These are phyloP conservation scores for Coemansia sp. DNA, from an alignment of 192 early-diverging fungal genomes.

Conservation along the genomic window DNA sequence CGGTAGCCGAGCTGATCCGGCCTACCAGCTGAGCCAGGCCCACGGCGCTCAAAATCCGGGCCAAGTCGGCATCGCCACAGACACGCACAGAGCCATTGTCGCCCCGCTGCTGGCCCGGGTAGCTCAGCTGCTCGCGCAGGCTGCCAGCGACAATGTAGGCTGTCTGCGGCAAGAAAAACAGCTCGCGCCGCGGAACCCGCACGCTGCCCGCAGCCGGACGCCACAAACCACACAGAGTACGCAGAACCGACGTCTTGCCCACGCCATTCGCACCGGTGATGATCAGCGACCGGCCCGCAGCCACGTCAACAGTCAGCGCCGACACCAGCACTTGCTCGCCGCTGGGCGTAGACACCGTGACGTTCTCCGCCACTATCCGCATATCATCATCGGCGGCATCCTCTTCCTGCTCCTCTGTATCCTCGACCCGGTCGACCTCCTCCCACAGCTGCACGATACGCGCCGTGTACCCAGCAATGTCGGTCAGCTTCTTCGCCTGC, in stretches of 20 bases:
- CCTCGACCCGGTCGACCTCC: slow-evolving; percentile 56
- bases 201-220: slow-evolving; percentile 58
- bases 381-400: not conserved
- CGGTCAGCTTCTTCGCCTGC: slow-evolving; percentile 68
- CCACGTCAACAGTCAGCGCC: slow-evolving; percentile 57
- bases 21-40: slow-evolving; percentile 28
- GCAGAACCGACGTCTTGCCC: slow-evolving; percentile 84
- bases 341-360: slow-evolving; percentile 37
- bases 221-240: slow-evolving; percentile 81
- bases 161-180: slow-evolving; percentile 73
- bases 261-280: slow-evolving; percentile 79
- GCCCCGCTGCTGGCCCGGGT: slow-evolving; percentile 53
- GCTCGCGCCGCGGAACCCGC: slow-evolving; percentile 19
- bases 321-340: slow-evolving; percentile 29
- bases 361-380: slow-evolving; percentile 12
- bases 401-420: not conserved
- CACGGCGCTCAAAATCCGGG: slow-evolving; percentile 18
- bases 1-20: slow-evolving; percentile 15
- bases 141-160: slow-evolving; percentile 67
- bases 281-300: slow-evolving; percentile 61
- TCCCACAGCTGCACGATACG: slow-evolving; percentile 85
- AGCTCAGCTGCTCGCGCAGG: slow-evolving; percentile 67
- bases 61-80: slow-evolving; percentile 37
- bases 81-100: not conserved
- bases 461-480: slow-evolving; percentile 80